Evolutionary conservation across 495 filamentous ascomycete genomes (phyloP).

Genomic region (Annulohypoxylon moriforme): DNA sequence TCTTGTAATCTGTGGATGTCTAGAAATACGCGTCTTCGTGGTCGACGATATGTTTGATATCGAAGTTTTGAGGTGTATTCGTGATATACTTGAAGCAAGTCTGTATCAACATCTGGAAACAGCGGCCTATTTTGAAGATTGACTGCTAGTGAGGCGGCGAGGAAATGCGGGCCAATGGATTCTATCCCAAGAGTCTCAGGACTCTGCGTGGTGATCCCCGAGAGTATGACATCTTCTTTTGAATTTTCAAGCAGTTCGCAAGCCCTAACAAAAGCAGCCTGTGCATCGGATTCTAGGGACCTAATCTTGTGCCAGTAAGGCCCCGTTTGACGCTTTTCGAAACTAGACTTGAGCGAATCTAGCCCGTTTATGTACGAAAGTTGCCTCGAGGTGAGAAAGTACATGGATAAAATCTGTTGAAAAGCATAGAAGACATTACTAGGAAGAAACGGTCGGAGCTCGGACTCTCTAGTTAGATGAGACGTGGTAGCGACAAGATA

Average conservation of each 20-base stretch:
- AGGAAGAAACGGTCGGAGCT: not conserved
- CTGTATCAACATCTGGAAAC: not conserved
- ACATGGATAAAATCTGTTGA: not conserved
- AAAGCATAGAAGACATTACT: not conserved
- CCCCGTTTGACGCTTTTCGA: not conserved
- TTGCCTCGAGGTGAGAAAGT: not conserved
- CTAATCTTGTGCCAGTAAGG: slow-evolving; percentile 2
- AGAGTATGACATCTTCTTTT: not conserved
- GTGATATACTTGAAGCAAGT: not conserved
- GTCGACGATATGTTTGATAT: not conserved
- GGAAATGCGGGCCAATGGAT: slow-evolving; percentile 1
- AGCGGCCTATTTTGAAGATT: not conserved
- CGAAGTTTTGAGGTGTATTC: not conserved
- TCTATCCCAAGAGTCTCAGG: slow-evolving; percentile 7
- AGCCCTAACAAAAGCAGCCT: not conserved
- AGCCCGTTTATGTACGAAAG: not conserved
- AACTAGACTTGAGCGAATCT: not conserved
- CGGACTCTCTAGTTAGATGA: not conserved
- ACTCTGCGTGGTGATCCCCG: not conserved
- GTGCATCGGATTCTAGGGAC: not conserved
- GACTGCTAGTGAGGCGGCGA: not conserved
- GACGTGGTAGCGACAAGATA: slow-evolving; percentile 8
- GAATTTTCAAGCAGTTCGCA: slow-evolving; percentile 1
- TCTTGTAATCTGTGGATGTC: not conserved
- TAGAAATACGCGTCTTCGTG: not conserved